Evolutionary conservation across 768 basidiomycete genomes (phyloP), one percentile per base, ranked within the genome.

Genomic region (Daedalea quercina): DNA sequence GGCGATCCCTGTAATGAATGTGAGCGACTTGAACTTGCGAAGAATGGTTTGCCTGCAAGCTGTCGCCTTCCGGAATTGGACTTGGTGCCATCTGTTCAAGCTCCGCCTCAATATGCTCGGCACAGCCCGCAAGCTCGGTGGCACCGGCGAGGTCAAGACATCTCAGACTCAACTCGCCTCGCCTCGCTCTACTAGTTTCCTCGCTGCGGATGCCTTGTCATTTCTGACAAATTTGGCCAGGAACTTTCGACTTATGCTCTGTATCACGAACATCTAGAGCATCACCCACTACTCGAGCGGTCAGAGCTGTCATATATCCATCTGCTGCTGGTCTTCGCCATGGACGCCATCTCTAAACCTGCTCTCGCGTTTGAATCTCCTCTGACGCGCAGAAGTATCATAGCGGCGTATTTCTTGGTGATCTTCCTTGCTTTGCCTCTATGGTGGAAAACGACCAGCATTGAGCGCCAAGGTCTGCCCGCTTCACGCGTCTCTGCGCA

Each of bases 381-480:
- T 46, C 59, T 53, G 47, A 72, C 75, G 41, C 76, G 87, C 26
- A 72, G 84, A 57, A 69, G 69, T 23, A 84, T 93, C 57, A 74
- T 94, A 53, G 66, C 74, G 3, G 79, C 88, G 0, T 96, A 94
- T 67, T 93, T 93, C 82, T 51, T 77, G 23, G 69, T 92, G 24
- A 76, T 96, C 33, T 57, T 95, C 31, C 69, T 91, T 7, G 86
- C 85, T 1, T 54, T 94, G 19, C 96, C 96, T 2, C 76, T 91
- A 46, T 99, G 96, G 96, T 97, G 93, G 92, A 76, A 75, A 47
- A 85, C 88, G 24, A 98, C 96, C 3, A 89, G 88, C 57, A 95
- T 98, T 25, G 79, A 94, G 63, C 81, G 94, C 24, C 74, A 88
- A 15, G 72, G 85, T 0, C 72, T 96, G 12, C 91, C 94, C 1